These are phyloP conservation scores for Dactylorhiza incarnata DNA, from an alignment of 106 monocot species.

Conservation along the genomic window DNA sequence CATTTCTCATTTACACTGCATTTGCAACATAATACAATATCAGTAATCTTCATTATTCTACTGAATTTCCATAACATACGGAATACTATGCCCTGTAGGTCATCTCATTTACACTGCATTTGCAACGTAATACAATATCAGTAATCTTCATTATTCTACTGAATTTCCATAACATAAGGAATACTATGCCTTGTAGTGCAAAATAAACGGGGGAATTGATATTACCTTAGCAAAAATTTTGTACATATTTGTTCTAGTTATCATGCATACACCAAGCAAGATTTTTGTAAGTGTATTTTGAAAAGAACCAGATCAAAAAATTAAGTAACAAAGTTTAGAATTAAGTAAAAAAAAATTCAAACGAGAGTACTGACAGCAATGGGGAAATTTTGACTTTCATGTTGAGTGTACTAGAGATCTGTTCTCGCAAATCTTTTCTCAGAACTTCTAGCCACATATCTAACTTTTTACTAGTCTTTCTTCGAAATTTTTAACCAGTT, in stretches of 20 bases:
- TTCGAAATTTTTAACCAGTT: no score
- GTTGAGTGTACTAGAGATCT: no score
- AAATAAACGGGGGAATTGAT: background rate
- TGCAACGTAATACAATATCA: slow-evolving; percentile 5
- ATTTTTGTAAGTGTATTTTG: background rate
- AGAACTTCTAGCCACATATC: no score
- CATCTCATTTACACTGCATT: slow-evolving; percentile 59
- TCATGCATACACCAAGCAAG: background rate
- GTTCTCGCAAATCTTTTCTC: no score
- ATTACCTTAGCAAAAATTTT: background rate
- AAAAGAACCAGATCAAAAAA: background rate
- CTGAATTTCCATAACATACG: background rate
- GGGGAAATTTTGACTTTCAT: no score
- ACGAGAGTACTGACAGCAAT: no score
- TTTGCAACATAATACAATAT: slow-evolving; percentile 5
- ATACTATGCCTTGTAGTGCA: background rate
- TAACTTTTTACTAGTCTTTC: no score
- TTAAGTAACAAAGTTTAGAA: background rate
- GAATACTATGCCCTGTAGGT: background rate
- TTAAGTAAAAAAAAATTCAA: no score
- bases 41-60: background rate
- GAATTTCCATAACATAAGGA: background rate
- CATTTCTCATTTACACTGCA: slow-evolving; percentile 63
- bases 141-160: background rate
- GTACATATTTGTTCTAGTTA: background rate